Base-by-base conservation (phyloP, 495 filamentous ascomycete genomes). In the Pyrenopolyporus hunteri region DNA sequence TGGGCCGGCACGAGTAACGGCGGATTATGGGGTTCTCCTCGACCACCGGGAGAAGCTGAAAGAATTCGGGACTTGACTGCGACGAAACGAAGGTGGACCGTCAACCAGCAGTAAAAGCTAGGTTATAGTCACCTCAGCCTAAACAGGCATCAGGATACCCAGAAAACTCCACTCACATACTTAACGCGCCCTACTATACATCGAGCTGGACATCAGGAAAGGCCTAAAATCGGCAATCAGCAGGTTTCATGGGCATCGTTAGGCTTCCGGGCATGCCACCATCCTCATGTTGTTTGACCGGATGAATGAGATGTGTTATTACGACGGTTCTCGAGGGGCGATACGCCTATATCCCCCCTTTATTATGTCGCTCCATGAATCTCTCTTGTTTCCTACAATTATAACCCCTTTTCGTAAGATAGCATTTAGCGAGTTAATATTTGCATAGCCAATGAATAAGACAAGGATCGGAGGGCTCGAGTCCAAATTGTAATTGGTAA, bases 71-170 rank as follows among this genome's bases (percentile, higher is more conserved):
- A 80, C 46, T 45, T 74, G 7, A 76, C 54, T 23, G 64, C 65
- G 1, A 66, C 65, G 2, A 81, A 81, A 57, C 63, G 78, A 46
- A 70, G 77, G 39, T 81, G 78, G 78, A 77, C 77, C 0, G 74
- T 79, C 7, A 78, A 71, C 5, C 76, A 80, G 36, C 68, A 70
- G 52, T 71, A 49, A 71, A 46, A 4, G 1, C 16, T 7, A 7
- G 1, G 14, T 10, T 2, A 13, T 36, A 25, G 7, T 17, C n/a
- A 14, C 45, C 11, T 6, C 17, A 13, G 17, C 17, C 11, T 25
- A 3, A 35, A n/a, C 9, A 23, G 23, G 20, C 11, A 4, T 8
- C 4, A 45, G 5, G 25, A 19, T 23, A 43, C 23, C 17, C 11
- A 5, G 14, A 23, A 23, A 3, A 46, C 43, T 46, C 25, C 25